These are phyloP conservation scores for Nakaseomyces sp. DNA, from an alignment of 1,139 yeast species.

Conservation along the genomic window DNA sequence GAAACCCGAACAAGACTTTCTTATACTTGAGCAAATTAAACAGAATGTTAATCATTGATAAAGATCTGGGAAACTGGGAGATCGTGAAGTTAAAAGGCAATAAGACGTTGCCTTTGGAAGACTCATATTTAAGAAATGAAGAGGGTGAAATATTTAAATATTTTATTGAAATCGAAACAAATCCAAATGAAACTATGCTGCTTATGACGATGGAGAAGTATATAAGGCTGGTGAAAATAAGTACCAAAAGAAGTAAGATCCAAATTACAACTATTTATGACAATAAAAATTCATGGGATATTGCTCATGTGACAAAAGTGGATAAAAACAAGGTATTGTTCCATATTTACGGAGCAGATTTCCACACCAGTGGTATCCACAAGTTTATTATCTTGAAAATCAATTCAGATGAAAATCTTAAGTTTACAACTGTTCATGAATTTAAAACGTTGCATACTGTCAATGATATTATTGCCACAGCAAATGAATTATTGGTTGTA, in stretches of 20 bases:
- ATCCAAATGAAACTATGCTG: slow-evolving; percentile 7
- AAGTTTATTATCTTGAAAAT: neutral
- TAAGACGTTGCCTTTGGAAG: slow-evolving; percentile 17
- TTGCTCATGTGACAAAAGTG: neutral
- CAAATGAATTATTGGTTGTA: neutral
- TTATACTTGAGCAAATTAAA: slow-evolving; percentile 20
- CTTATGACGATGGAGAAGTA: neutral
- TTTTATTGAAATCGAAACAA: slow-evolving; percentile 11
- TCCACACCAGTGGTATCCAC: neutral
- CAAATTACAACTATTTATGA: neutral
- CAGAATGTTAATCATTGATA: slow-evolving; percentile 22
- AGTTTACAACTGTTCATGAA: neutral
- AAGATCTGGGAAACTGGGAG: slow-evolving; percentile 20
- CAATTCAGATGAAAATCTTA: neutral
- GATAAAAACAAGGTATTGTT: neutral
- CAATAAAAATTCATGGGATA: slow-evolving; percentile 1
- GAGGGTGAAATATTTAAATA: neutral
- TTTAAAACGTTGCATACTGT: slow-evolving; percentile 1
- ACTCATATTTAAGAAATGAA: slow-evolving; percentile 9
- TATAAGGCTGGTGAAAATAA: neutral
- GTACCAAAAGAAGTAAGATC: neutral
- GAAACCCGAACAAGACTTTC: slow-evolving; percentile 19
- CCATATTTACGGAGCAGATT: neutral
- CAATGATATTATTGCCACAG: neutral
- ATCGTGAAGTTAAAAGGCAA: slow-evolving; percentile 25